Evolutionary conservation across 2,329 filamentous ascomycete genomes (phyloP), one percentile per base, ranked within the genome.

Genomic region (Teratosphaeria pseudoeucalypti): DNA sequence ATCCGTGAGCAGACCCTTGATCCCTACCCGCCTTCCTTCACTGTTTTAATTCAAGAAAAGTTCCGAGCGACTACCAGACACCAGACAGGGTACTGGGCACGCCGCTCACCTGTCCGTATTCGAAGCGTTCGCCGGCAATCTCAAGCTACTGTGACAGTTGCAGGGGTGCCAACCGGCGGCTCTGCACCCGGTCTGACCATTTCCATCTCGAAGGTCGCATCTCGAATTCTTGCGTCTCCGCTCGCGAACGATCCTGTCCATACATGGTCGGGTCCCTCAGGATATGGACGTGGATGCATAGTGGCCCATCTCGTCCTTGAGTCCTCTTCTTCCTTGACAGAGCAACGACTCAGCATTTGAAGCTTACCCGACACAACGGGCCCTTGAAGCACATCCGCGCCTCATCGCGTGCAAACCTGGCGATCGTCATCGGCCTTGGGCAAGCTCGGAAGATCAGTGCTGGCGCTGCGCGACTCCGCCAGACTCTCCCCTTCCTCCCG

Each of bases 341-440:
- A 27, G 29, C 23, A 23, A 23, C 23, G 23, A 23, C 23, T 23
- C 23, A 23, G 23, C 11, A 6, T 11, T n/a, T 7, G 29, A 32
- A 37, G 47, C 19, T 19, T 34, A 29, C 34, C 23, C 32, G 12
- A 16, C 47, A 47, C 47, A 7, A 58, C 56, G 16, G 16, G 34
- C 23, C 39, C 23, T 27, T 58, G 39, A n/a, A 52, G 29, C 56
- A 47, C 26, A 34, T 34, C 27, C 52, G 12, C 32, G 26, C 52
- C 19, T 32, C 52, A 19, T 26, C 55, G 34, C 55, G 43, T 57
- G 60, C 57, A 49, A 52, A 53, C 56, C 49, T 52, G 63, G 60
- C 62, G 65, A 66, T 65, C 65, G 34, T 62, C 61, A 63, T 64
- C 47, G 64, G 58, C 49, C 56, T 47, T 53, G 56, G 54, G 49